phyloP scores from a whole-genome alignment of 2,329 filamentous ascomycete genomes.

The Ceratocystis cacaofunesta region DNA sequence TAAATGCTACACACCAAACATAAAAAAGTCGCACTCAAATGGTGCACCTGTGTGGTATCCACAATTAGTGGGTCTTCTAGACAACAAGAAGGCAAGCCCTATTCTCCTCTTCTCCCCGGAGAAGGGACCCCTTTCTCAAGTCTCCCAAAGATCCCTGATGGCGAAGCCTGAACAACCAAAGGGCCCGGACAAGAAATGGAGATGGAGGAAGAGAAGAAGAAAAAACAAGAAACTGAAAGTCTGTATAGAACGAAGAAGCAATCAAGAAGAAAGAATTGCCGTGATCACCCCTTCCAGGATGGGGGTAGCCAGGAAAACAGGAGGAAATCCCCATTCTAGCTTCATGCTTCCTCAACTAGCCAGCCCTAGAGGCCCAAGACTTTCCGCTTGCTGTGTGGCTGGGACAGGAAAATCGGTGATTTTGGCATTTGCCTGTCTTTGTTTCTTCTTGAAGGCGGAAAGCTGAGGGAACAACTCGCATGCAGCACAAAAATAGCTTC shows the following conservation, averaged over 20 bases:
- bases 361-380: background rate
- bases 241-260: background rate
- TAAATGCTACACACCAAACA: background rate
- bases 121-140: background rate
- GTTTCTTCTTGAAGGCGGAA: background rate
- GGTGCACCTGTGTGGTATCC: background rate
- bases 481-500: no score
- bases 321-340: background rate
- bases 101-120: background rate
- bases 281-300: background rate
- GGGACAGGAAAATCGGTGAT: background rate
- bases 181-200: background rate
- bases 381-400: background rate
- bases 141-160: background rate
- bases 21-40: background rate
- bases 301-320: background rate
- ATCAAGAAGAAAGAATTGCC: background rate
- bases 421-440: background rate
- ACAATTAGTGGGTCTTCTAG: background rate
- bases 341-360: background rate
- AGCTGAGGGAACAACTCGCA: no score
- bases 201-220: background rate
- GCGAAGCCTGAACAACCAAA: background rate
- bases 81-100: background rate
- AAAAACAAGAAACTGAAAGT: background rate